Percentiles rank a stretch among this genome's conserved stretches.
phyloP scores from a whole-genome alignment of 2,329 filamentous ascomycete species.

The Fusarium praegraminearum region DNA sequence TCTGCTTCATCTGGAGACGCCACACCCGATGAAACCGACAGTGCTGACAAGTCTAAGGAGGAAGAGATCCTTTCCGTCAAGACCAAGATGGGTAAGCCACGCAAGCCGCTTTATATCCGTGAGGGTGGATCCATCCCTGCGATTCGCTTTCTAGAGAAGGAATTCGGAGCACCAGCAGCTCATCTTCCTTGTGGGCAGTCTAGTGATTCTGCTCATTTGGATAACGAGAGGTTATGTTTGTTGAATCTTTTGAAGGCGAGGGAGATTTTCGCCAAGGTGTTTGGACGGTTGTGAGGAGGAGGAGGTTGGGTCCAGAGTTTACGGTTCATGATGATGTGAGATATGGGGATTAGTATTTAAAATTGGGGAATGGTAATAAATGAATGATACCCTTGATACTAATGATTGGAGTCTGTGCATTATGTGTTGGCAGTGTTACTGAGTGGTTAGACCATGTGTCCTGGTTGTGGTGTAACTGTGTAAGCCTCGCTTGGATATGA shows the following conservation, averaged over 20 bases:
- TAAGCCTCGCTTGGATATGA: neutral
- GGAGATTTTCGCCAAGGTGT: slow-evolving; percentile 90
- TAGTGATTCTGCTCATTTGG: slow-evolving; percentile 91
- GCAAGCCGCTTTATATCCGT: slow-evolving; percentile 88
- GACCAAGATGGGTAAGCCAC: slow-evolving; percentile 50
- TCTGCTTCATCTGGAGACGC: slow-evolving; percentile 25
- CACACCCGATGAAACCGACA: slow-evolving; percentile 15
- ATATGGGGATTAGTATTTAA: slow-evolving; percentile 16
- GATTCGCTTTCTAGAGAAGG: slow-evolving; percentile 93
- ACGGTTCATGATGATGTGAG: slow-evolving; percentile 1
- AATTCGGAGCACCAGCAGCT: slow-evolving; percentile 89
- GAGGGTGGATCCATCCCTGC: slow-evolving; percentile 96
- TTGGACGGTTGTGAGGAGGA: slow-evolving; percentile 71
- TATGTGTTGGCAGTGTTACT: neutral
- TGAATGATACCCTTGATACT: slow-evolving; percentile 32
- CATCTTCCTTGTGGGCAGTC: slow-evolving; percentile 95
- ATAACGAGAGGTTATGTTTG: slow-evolving; percentile 92
- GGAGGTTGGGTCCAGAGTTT: neutral
- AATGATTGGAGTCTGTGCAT: neutral
- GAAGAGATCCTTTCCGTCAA: slow-evolving; percentile 39
- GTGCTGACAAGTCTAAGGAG: slow-evolving; percentile 32
- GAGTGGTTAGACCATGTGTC: neutral
- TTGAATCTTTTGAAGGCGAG: slow-evolving; percentile 90
- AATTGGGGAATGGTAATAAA: slow-evolving; percentile 12
- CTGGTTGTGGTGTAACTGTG: neutral